Evolutionary conservation across 352 stramenopile genomes (phyloP).

Genomic region (Phytophthora fragariaefolia): DNA sequence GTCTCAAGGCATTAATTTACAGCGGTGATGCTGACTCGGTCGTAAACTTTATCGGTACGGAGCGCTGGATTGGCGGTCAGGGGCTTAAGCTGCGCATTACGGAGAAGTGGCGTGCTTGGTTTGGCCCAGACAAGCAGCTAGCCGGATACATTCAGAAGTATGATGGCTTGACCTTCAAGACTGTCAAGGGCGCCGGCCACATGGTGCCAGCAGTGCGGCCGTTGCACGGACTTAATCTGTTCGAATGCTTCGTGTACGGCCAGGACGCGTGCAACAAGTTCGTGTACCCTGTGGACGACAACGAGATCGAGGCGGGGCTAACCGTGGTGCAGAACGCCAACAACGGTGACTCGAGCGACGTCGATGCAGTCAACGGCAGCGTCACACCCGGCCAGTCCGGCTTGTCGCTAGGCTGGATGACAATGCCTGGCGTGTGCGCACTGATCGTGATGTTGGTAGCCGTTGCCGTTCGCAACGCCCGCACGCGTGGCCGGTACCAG

Average conservation of each 20-base stretch:
- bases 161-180: conserved; percentile 89
- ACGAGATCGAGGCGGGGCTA: conserved; percentile 62
- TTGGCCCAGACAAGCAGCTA: conserved; percentile 81
- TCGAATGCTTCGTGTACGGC: conserved; percentile 85
- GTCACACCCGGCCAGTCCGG: conserved; percentile 1
- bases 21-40: conserved; percentile 82
- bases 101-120: conserved; percentile 75
- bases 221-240: conserved; percentile 78
- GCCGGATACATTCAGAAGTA: conserved; percentile 90
- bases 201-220: conserved; percentile 87
- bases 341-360: neutral
- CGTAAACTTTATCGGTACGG: conserved; percentile 90
- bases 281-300: conserved; percentile 68
- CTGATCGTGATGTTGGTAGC: conserved; percentile 37
- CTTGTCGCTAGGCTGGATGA: conserved; percentile 22
- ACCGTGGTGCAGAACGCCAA: conserved; percentile 14
- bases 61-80: conserved; percentile 80
- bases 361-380: conserved; percentile 11
- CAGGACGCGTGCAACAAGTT: conserved; percentile 61
- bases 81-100: conserved; percentile 72
- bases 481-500: conserved; percentile 56
- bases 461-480: conserved; percentile 49
- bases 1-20: conserved; percentile 74
- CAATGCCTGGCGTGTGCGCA: conserved; percentile 35
- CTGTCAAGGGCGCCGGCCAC: conserved; percentile 92